phyloP scores from a whole-genome alignment of 176 grass and related monocot genomes.

The Triticum dicoccoides region DNA sequence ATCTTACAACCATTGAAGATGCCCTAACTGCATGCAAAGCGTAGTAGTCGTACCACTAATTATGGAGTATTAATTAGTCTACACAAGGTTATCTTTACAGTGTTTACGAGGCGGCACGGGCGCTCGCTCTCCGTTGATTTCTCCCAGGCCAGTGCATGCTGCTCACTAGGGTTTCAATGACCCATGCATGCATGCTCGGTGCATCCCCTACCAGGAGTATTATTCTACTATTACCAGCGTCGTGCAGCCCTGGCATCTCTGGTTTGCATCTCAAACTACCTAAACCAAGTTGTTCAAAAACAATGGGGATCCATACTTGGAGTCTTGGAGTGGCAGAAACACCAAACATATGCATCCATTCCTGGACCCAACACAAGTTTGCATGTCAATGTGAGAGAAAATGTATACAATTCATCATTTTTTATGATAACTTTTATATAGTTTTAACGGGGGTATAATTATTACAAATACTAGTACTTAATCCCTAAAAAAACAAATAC shows the following conservation, averaged over 20 bases:
- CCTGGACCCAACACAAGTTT: not conserved
- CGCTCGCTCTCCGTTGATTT: conserved; percentile 74
- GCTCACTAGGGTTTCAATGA: conserved; percentile 33
- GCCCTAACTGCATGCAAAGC: conserved; percentile 13
- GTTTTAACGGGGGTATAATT: not conserved
- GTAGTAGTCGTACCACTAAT: conserved; percentile 4
- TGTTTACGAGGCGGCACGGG: conserved; percentile 69
- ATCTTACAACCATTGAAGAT: no score
- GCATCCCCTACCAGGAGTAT: not conserved
- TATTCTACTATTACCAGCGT: not conserved
- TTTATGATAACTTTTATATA: not conserved
- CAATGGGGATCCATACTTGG: not conserved
- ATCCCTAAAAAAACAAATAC: no score
- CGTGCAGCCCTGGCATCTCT: not conserved
- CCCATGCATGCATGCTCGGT: conserved; percentile 3
- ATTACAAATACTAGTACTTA: not conserved
- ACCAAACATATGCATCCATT: not conserved
- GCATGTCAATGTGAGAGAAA: not conserved
- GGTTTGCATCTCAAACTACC: conserved; percentile 43
- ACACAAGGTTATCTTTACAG: conserved; percentile 39
- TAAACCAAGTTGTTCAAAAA: conserved; percentile 11
- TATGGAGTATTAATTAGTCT: conserved; percentile 24
- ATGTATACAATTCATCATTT: not conserved
- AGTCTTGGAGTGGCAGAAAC: not conserved
- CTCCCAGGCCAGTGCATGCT: conserved; percentile 52